Evolutionary conservation across 345 rosid species (phyloP), one percentile per base, ranked within the genome.

Genomic region (Salix arbutifolia): DNA sequence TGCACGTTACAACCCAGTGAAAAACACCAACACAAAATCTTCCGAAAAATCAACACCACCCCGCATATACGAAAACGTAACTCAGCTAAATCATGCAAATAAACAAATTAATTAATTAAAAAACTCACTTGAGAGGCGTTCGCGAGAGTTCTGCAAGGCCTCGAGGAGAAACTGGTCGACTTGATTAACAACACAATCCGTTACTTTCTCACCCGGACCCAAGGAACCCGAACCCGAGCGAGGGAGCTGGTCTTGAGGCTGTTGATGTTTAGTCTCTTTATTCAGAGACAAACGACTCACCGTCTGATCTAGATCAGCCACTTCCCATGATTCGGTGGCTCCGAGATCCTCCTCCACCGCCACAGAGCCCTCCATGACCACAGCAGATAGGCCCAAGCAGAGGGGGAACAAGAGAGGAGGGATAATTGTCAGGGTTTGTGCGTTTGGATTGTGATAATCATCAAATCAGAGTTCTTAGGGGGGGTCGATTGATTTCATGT

Each of bases 251-350:
- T 30, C 65, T 31, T 67, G 66, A 16, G 67, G 30, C 38, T 52
- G 50, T 33, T 31, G 71, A 35, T 12, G 78, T 37, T 78, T 77
- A 23, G 78, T 79, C 1, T 85, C 74, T 33, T 76, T 73, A 48
- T 61, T 69, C 40, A 91, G 90, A 85, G 86, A 80, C 86, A 91
- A 78, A 35, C 97, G 90, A 73, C 80, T 88, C 91, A 90, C 83
- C 69, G 94, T 78, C 46, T 89, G 90, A 65, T 91, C 97, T 85
- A 91, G 75, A 84, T 91, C 92, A 76, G 90, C 97, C 18, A 83
- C 88, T 89, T 91, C 97, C 97, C 97, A 91, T n/a, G 94, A 90
- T 68, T 90, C 97, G 53, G 92, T 91, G 79, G 94, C 88, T 68
- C 88, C 93, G 72, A 86, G 79, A 86, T 90, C 96, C 81, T 90